Evolutionary conservation across 495 filamentous ascomycete species (phyloP).

Genomic region (Pyrenula aspistea): DNA sequence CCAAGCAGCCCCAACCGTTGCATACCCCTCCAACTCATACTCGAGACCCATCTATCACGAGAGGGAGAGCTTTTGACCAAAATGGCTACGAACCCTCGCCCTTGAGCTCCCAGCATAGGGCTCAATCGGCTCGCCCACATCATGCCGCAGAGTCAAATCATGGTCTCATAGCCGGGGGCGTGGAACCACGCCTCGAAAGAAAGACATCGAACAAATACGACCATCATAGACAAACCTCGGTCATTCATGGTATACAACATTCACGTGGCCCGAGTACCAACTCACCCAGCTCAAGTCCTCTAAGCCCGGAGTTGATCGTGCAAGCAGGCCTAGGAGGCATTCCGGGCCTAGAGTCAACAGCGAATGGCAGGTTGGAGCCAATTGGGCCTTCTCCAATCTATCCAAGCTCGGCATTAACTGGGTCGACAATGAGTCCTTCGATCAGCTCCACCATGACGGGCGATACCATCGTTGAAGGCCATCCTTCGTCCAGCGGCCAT

Average conservation of each 20-base stretch:
- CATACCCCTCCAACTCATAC: slow-evolving; percentile 25
- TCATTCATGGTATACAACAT: slow-evolving; percentile 88
- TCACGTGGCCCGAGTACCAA: slow-evolving; percentile 74
- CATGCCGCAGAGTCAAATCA: slow-evolving; percentile 36
- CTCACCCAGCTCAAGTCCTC: slow-evolving; percentile 52
- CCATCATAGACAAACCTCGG: slow-evolving; percentile 88
- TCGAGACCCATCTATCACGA: slow-evolving; percentile 9
- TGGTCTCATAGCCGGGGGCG: slow-evolving; percentile 26
- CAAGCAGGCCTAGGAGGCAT: slow-evolving; percentile 15
- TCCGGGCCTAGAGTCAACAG: background rate
- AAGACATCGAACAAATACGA: slow-evolving; percentile 62
- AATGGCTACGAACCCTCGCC: slow-evolving; percentile 26
- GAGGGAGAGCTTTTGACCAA: slow-evolving; percentile 23
- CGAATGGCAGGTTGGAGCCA: background rate
- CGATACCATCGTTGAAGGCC: slow-evolving; percentile 5
- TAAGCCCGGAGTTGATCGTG: slow-evolving; percentile 76
- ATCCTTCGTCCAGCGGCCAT: slow-evolving; percentile 8
- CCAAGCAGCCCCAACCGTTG: slow-evolving; percentile 34
- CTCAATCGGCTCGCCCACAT: slow-evolving; percentile 32
- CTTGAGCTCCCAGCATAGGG: slow-evolving; percentile 25
- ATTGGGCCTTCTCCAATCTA: slow-evolving; percentile 20
- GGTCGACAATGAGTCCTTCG: slow-evolving; percentile 23
- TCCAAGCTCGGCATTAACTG: slow-evolving; percentile 23
- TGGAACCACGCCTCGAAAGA: slow-evolving; percentile 53
- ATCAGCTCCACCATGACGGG: slow-evolving; percentile 9